These are phyloP conservation scores for Xylaria telfairii DNA, from an alignment of 495 filamentous ascomycete species.

Conservation along the genomic window DNA sequence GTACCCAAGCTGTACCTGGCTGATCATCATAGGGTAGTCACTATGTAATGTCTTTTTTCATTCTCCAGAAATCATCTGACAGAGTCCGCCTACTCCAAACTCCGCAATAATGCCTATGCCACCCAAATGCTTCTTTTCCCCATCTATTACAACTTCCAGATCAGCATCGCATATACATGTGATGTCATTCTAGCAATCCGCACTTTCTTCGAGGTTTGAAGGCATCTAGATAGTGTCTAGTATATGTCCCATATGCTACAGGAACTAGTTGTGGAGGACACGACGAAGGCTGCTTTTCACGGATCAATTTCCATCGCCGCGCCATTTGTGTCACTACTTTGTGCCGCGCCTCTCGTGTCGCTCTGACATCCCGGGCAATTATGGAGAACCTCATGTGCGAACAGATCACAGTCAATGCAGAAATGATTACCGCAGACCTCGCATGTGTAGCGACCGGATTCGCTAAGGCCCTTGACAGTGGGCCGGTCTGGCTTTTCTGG, in stretches of 20 bases:
- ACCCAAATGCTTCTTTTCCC: conserved; percentile 6
- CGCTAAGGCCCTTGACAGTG: conserved; percentile 71
- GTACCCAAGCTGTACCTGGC: neutral
- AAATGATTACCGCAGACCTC: conserved; percentile 84
- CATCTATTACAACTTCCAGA: neutral
- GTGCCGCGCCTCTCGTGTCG: conserved; percentile 40
- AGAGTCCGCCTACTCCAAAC: conserved; percentile 4
- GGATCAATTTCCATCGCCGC: conserved; percentile 49
- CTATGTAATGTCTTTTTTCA: neutral
- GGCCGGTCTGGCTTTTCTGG: conserved; percentile 52
- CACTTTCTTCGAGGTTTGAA: neutral
- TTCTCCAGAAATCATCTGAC: conserved; percentile 8
- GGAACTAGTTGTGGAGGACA: neutral
- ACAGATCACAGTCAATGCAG: conserved; percentile 97
- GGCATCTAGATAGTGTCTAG: neutral
- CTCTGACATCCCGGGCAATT: conserved; percentile 96
- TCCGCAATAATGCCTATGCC: conserved; percentile 14
- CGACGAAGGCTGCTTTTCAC: conserved; percentile 10
- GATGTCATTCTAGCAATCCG: neutral
- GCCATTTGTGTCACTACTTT: conserved; percentile 21
- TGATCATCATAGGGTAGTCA: neutral
- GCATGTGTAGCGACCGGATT: conserved; percentile 88
- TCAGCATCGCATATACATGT: neutral
- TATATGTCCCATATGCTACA: neutral
- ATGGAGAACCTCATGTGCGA: conserved; percentile 89